phyloP scores from a whole-genome alignment of 2,329 filamentous ascomycete genomes.

The Fusarium sp. region DNA sequence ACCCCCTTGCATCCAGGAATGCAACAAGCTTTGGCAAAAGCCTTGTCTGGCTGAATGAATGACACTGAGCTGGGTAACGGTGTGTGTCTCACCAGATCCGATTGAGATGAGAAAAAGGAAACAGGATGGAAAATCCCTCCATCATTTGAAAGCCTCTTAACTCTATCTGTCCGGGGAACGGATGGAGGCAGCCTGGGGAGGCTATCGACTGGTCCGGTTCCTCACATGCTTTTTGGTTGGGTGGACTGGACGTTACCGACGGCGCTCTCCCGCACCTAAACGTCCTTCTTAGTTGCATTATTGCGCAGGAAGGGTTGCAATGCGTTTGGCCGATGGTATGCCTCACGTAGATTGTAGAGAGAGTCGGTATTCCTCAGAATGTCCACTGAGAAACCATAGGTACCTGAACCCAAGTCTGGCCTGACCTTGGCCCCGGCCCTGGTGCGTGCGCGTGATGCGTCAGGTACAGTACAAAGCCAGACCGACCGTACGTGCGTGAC shows the following conservation, averaged over 20 bases:
- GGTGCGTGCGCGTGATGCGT: constrained; percentile 1
- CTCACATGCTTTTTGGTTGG: constrained; percentile 28
- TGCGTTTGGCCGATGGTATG: constrained; percentile 21
- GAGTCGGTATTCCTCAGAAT: not conserved
- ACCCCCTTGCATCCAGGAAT: constrained; percentile 27
- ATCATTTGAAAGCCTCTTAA: constrained; percentile 10
- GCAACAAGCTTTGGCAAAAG: constrained; percentile 25
- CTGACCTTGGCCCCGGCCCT: constrained; percentile 3
- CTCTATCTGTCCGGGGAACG: constrained; percentile 1
- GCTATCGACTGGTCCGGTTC: constrained; percentile 11
- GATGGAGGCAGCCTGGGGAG: constrained; percentile 1
- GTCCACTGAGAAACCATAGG: constrained; percentile 4
- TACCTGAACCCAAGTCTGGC: constrained; percentile 9
- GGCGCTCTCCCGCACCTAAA: constrained; percentile 17
- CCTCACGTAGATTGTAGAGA: constrained; percentile 14
- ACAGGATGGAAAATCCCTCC: constrained; percentile 7
- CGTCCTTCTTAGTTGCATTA: constrained; percentile 11
- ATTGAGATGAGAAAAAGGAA: not conserved
- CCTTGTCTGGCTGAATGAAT: not conserved
- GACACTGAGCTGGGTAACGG: constrained; percentile 1
- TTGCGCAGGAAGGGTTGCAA: constrained; percentile 27
- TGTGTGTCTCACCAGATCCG: constrained; percentile 5
- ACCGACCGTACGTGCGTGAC: constrained; percentile 3
- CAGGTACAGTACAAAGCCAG: not conserved
- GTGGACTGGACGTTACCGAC: constrained; percentile 1